Conservation (phyloP, 495 filamentous ascomycete genomes). For the Hypoxylon rickii region DNA sequence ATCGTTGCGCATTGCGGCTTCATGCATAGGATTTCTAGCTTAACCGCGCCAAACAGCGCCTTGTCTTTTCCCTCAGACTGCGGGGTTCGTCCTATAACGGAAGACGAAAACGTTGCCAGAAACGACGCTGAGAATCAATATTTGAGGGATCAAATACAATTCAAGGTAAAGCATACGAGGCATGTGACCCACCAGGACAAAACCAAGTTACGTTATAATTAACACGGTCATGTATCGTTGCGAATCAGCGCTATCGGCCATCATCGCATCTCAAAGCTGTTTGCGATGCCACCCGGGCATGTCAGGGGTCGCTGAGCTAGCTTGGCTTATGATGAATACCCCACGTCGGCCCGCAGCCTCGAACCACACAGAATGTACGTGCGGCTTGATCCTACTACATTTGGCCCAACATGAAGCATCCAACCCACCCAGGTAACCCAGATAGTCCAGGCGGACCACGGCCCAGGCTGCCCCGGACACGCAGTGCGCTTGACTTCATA, state of each 20-base stretch:
- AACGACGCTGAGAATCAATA: too few relatives aligned
- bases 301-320: conserved; percentile 2
- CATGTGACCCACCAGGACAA: conserved; percentile 6
- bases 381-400: conserved; percentile 29
- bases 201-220: conserved; percentile 29
- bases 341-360: conserved; percentile 19
- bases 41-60: conserved; percentile 9
- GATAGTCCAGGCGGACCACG: too few relatives aligned
- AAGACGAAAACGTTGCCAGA: too few relatives aligned
- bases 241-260: conserved; percentile 31
- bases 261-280: conserved; percentile 12
- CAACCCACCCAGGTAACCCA: too few relatives aligned
- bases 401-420: conserved; percentile 3
- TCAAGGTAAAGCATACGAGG: too few relatives aligned
- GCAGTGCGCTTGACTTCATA: too few relatives aligned
- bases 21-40: conserved; percentile 7
- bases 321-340: conserved; percentile 20
- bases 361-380: conserved; percentile 12
- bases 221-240: conserved; percentile 10
- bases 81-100: conserved; percentile 5
- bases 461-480: too few relatives aligned
- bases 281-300: not conserved
- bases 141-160: conserved; percentile 4
- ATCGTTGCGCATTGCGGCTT: not conserved
- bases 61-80: conserved; percentile 3